Base-by-base conservation (phyloP, 169 alveolate genomes). In the Cryptosporidium meleagridis region DNA sequence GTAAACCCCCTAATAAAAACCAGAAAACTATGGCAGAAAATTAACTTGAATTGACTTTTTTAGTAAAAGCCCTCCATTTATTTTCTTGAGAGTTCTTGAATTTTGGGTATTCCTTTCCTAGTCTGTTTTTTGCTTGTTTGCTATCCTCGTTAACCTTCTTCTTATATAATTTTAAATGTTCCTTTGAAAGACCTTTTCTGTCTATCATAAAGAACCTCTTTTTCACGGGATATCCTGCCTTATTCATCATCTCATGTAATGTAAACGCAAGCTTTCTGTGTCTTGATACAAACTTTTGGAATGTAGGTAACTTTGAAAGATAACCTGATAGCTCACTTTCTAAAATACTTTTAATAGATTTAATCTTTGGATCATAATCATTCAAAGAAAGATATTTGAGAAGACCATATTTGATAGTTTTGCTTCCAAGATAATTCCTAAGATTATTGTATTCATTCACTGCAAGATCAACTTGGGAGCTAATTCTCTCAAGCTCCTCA, bases 131-230 rank as follows among this genome's bases (percentile, higher is more conserved):
- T 41, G 51, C 35, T 59, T 37, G 44, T 29, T 39, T 80, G 7
- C 21, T 48, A 67, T 62, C 62, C 39, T 44, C 73, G 39, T 61
- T 80, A 7, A 65, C 39, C 35, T 65, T 62, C 80, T 80, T 80
- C 26, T 80, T 80, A 80, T 67, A 80, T 70, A 48, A 44, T 59
- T 35, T 80, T 18, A 45, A 61, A 31, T 80, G 89, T 7, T 80
- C 89, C 29, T 80, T 80, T 59, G 89, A 58, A 9, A 80, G 68
- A 18, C 89, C 89, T 31, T 80, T 80, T 41, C 89, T 80, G n/a
- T 80, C 89, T 6, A 80, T 29, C 75, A 80, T 80, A 44, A 80
- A 62, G 10, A 62, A 39, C 33, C 26, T 80, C 68, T 80, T 80
- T n/a, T 39, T 62, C 3, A 80, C 52, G 2, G 89, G 89, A 18